Conservation (phyloP, 805 yeast genomes). For the Pichia eremophila region DNA sequence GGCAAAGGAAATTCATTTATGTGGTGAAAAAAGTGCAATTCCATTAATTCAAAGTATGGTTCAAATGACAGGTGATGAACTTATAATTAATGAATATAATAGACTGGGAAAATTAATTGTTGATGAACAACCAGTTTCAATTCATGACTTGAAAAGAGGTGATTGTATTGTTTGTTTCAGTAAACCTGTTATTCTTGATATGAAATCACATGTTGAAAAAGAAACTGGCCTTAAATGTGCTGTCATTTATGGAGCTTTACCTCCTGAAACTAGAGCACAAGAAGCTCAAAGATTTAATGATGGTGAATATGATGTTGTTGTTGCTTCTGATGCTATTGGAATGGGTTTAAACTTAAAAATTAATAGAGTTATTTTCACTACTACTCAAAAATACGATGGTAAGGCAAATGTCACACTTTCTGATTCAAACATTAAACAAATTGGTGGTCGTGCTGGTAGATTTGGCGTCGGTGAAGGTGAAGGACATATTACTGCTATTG, state of each 20-base stretch:
- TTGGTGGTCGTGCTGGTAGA: slow-evolving; percentile 95
- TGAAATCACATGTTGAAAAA: slow-evolving; percentile 62
- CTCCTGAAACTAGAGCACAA: slow-evolving; percentile 85
- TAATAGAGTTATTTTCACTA: slow-evolving; percentile 66
- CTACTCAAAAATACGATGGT: slow-evolving; percentile 66
- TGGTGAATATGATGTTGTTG: slow-evolving; percentile 73
- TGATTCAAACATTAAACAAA: slow-evolving; percentile 72
- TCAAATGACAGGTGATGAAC: slow-evolving; percentile 66
- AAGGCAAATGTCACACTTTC: slow-evolving; percentile 35
- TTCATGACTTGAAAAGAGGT: slow-evolving; percentile 46
- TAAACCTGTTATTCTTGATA: slow-evolving; percentile 57
- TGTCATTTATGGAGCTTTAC: slow-evolving; percentile 89
- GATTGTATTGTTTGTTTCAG: slow-evolving; percentile 89
- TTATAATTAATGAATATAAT: slow-evolving; percentile 60
- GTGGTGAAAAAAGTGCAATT: slow-evolving; percentile 90
- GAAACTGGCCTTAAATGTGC: slow-evolving; percentile 62
- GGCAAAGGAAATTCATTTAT: slow-evolving; percentile 79
- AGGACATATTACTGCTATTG: slow-evolving; percentile 50
- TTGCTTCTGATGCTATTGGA: slow-evolving; percentile 96
- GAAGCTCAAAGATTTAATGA: slow-evolving; percentile 74
- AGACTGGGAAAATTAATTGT: slow-evolving; percentile 67
- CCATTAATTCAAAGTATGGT: slow-evolving; percentile 52
- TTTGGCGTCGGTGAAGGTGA: slow-evolving; percentile 32
- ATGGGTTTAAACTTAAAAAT: slow-evolving; percentile 92
- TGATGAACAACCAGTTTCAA: slow-evolving; percentile 31